These are phyloP conservation scores for Calycina marina DNA, from an alignment of 2,329 filamentous ascomycete species.

Conservation along the genomic window DNA sequence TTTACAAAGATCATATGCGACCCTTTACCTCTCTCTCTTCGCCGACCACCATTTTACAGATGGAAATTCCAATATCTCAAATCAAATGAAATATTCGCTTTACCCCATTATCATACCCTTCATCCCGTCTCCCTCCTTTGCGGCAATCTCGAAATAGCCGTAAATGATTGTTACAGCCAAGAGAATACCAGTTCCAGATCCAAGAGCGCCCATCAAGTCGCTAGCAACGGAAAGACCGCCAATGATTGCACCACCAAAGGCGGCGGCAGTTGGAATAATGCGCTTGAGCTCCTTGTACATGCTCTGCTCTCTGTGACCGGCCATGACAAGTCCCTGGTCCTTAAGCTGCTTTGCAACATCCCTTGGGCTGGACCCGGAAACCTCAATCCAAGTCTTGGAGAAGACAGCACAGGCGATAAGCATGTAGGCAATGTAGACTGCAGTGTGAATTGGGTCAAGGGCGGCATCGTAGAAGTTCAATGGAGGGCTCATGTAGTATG, in stretches of 20 bases:
- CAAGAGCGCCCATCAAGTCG: conserved; percentile 89
- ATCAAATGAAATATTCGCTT: conserved; percentile 19
- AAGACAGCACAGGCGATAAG: conserved; percentile 93
- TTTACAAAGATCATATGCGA: too few species aligned
- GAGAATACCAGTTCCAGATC: conserved; percentile 93
- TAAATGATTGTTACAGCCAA: conserved; percentile 99
- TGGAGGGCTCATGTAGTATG: conserved; percentile 99
- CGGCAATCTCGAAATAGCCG: conserved; percentile 97
- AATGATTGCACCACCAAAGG: conserved; percentile 98
- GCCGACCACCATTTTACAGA: too few species aligned
- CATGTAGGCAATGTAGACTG: conserved; percentile 95
- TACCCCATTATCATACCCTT: conserved; percentile 61
- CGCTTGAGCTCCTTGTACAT: conserved; percentile 99
- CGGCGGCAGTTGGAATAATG: conserved; percentile 93
- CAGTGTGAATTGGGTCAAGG: conserved; percentile 91
- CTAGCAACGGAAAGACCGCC: conserved; percentile 90
- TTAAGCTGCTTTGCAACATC: conserved; percentile 99
- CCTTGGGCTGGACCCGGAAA: conserved; percentile 91
- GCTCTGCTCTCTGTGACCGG: conserved; percentile 96
- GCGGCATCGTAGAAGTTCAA: conserved; percentile 96
- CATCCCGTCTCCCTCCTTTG: conserved; percentile 91
- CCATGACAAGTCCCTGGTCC: conserved; percentile 99
- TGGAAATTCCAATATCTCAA: too few species aligned
- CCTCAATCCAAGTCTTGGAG: conserved; percentile 99
- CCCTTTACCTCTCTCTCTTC: too few species aligned